Conservation (phyloP, 1,139 yeast genomes). For the Kluyveromyces sp. region DNA sequence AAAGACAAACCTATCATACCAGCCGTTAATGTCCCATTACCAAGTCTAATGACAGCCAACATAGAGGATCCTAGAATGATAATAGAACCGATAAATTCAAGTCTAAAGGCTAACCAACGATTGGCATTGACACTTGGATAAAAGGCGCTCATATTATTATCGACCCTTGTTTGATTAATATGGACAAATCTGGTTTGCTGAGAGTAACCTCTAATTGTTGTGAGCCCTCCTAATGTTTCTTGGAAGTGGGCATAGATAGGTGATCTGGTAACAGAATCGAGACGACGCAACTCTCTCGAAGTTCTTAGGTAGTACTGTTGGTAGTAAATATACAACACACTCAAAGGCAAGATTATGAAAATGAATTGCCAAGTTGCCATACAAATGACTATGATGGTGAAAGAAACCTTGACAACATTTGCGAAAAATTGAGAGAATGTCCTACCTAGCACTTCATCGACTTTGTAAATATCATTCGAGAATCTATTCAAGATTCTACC, state of each 20-base stretch:
- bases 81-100: constrained; percentile 83
- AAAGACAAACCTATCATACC: constrained; percentile 92
- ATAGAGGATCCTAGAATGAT: constrained; percentile 84
- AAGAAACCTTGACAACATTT: constrained; percentile 64
- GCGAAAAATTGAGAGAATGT: constrained; percentile 76
- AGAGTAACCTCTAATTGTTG: constrained; percentile 81
- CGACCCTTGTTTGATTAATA: constrained; percentile 71
- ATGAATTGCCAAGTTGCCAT: constrained; percentile 84
- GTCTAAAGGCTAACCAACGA: constrained; percentile 92
- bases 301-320: constrained; percentile 87
- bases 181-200: constrained; percentile 67
- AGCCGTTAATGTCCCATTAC: constrained; percentile 63
- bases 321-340: constrained; percentile 65
- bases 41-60: constrained; percentile 62
- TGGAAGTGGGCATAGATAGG: constrained; percentile 97
- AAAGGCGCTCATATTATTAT: constrained; percentile 80
- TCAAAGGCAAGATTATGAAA: constrained; percentile 62
- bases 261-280: constrained; percentile 87
- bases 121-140: constrained; percentile 92
- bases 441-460: constrained; percentile 81
- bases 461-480: constrained; percentile 86
- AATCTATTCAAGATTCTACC: constrained; percentile 92
- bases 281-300: constrained; percentile 88
- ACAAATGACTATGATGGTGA: constrained; percentile 76
- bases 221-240: constrained; percentile 84